These are phyloP conservation scores for Spergularia marina DNA, from an alignment of 148 eudicot genomes.

Conservation along the genomic window DNA sequence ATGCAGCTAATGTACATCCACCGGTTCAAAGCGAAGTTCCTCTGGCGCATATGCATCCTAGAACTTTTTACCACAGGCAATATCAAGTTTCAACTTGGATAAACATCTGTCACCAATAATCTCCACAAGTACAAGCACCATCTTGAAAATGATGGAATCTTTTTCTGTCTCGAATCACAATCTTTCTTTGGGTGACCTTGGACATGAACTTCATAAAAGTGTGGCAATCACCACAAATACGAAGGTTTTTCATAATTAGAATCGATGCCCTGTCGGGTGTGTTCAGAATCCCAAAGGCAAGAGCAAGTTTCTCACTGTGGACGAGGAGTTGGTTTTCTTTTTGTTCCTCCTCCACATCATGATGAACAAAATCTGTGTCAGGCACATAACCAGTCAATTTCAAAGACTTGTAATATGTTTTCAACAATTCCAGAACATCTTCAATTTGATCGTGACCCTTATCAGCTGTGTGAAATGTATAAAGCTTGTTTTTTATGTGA, in stretches of 20 bases:
- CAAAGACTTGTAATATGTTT: conserved; percentile 23
- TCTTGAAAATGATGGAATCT: conserved; percentile 42
- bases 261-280: conserved; percentile 25
- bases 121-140: conserved; percentile 41
- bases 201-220: conserved; percentile 41
- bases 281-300: conserved; percentile 32
- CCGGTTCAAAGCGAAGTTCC: not conserved
- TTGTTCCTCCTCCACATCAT: conserved; percentile 45
- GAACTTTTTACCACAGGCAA: not conserved
- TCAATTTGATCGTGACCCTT: conserved; percentile 21
- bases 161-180: conserved; percentile 34
- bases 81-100: not conserved
- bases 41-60: not conserved
- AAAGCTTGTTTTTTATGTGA: conserved; percentile 32
- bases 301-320: conserved; percentile 43
- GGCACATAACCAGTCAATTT: conserved; percentile 38
- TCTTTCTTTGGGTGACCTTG: conserved; percentile 31
- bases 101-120: conserved; percentile 31
- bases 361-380: conserved; percentile 33
- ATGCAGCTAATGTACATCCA: not conserved
- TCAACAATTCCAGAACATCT: conserved; percentile 22
- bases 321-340: conserved; percentile 35
- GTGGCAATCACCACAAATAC: conserved; percentile 41
- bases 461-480: conserved; percentile 34
- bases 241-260: conserved; percentile 33